Evolutionary conservation across 2,329 filamentous ascomycete genomes (phyloP), one percentile per base, ranked within the genome.

Genomic region (Hawksworthiomyces lignivorus): DNA sequence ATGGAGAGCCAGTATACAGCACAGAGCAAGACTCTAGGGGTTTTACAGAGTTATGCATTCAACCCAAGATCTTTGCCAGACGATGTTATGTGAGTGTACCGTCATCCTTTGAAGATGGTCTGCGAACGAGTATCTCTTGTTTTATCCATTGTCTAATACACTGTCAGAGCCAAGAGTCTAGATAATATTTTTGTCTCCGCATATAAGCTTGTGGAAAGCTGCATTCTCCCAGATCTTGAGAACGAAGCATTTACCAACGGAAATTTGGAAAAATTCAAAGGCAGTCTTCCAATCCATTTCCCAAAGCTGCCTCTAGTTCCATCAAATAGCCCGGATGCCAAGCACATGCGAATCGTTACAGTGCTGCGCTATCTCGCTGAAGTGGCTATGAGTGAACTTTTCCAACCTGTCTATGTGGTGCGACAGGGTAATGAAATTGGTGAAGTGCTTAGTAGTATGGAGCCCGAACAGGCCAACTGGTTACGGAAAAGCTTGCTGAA

Each of bases 341-440:
- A 44, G 42, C 28, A 21, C 14, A 44, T 44, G 42, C 42, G 42
- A 14, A 31, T 24, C 5, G 42, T 22, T 12, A 37, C 42, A 20
- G 36, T 44, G 3, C 17, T 40, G 14, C 27, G 31, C 15, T 21
- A 26, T 9, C 36, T 44, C 3, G 42, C 20, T 12, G 5, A 32
- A 4, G 15, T 15, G 4, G 26, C 42, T n/a, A 29, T 7, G 4
- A 3, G 12, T 2, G 20, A 44, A 18, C 20, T 44, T 8, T 44
- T 44, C 36, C 42, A 44, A 32, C 42, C 42, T 8, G 38, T 39
- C 9, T 44, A 44, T 29, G 4, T 29, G 5, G 12, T 34, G 4
- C 20, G 26, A 7, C 15, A 30, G 8, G 36, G 36, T 14, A 11
- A 31, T 12, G 36, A 44, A 1, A 14, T 36, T 5, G 17, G 27